Evolutionary conservation across 2,329 filamentous ascomycete species (phyloP).

Genomic region (Ophiostoma sp.): DNA sequence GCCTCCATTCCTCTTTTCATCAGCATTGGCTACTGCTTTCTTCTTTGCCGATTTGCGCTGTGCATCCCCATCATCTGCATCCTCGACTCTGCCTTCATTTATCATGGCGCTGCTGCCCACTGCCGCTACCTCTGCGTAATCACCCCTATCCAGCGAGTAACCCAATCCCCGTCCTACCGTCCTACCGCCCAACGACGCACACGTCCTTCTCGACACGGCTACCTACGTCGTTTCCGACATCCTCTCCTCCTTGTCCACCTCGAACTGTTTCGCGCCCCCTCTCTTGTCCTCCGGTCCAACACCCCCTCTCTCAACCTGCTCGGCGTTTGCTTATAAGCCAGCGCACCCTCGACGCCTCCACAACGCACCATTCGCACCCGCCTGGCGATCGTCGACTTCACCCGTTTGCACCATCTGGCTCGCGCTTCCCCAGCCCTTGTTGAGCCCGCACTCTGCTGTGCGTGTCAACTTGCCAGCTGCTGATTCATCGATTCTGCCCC

Average conservation of each 20-base stretch:
- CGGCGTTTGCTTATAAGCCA: not conserved
- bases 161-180: not conserved
- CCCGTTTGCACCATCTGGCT: not conserved
- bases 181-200: conserved; percentile 6
- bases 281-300: not conserved
- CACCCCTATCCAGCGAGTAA: conserved; percentile 2
- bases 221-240: not conserved
- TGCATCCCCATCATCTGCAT: not conserved
- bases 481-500: not conserved
- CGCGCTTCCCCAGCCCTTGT: not conserved
- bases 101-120: conserved; percentile 20
- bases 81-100: not conserved
- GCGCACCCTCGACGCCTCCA: not conserved
- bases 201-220: conserved; percentile 9
- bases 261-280: not conserved
- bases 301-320: not conserved
- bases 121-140: conserved; percentile 17
- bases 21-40: not conserved
- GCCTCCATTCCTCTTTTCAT: conserved; percentile 4
- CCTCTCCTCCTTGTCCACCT: not conserved
- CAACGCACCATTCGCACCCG: not conserved
- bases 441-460: not conserved
- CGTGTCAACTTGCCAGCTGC: not conserved
- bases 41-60: not conserved
- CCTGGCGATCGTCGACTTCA: not conserved